These are phyloP conservation scores for Neonectria punicea DNA, from an alignment of 2,329 filamentous ascomycete species.

Conservation along the genomic window DNA sequence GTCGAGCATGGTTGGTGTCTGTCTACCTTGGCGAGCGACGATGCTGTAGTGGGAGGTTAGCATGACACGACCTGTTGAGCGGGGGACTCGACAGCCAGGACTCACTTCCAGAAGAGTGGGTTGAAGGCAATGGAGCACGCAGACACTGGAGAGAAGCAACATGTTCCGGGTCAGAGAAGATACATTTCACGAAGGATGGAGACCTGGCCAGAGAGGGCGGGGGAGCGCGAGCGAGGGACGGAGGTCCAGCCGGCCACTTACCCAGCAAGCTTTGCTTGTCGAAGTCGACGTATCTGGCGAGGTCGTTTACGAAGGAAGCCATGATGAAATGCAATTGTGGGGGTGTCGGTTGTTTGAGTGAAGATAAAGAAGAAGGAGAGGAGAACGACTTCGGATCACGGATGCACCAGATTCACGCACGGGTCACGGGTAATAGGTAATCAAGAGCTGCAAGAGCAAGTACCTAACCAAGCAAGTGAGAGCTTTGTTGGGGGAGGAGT, in stretches of 20 bases:
- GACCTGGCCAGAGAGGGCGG: slow-evolving; percentile 26
- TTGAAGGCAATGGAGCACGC: slow-evolving; percentile 90
- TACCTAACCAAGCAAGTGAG: background rate
- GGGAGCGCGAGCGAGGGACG: background rate
- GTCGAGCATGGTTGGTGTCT: background rate
- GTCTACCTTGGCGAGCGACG: slow-evolving; percentile 80
- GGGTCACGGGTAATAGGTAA: slow-evolving; percentile 1
- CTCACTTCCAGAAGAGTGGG: slow-evolving; percentile 99
- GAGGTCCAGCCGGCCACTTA: slow-evolving; percentile 54
- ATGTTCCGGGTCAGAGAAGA: slow-evolving; percentile 26
- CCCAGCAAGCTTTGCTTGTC: slow-evolving; percentile 73
- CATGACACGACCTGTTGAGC: slow-evolving; percentile 9
- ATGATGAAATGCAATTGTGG: slow-evolving; percentile 45
- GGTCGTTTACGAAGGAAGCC: slow-evolving; percentile 52
- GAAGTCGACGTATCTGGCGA: slow-evolving; percentile 75
- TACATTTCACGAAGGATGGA: slow-evolving; percentile 22
- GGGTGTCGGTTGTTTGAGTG: background rate
- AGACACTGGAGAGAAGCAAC: slow-evolving; percentile 70
- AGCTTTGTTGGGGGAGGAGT: slow-evolving; percentile 23
- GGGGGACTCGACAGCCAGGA: slow-evolving; percentile 38
- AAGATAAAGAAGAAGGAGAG: slow-evolving; percentile 1
- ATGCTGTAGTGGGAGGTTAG: slow-evolving; percentile 67
- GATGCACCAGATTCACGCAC: slow-evolving; percentile 31
- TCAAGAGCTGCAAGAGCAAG: slow-evolving; percentile 7
- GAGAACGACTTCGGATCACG: slow-evolving; percentile 23